Conservation (phyloP, 257 asterid genomes). For the Ehretia macrophylla region DNA sequence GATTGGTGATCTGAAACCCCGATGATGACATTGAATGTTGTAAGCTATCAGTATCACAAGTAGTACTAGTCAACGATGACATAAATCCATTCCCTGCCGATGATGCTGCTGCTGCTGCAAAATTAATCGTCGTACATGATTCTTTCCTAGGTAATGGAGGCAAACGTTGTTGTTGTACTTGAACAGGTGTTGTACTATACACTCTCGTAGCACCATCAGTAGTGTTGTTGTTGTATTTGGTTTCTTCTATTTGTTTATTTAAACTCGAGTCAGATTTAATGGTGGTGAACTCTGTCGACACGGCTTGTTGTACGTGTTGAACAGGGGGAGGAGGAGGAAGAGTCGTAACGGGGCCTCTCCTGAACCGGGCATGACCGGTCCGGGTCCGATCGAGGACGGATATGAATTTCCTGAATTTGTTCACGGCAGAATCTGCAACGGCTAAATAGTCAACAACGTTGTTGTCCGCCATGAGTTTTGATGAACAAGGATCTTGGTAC, state of each 20-base stretch:
- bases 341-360: conserved; percentile 65
- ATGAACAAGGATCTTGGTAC: conserved; percentile 13
- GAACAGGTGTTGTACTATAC: conserved; percentile 54
- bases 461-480: not conserved
- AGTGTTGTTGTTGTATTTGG: not conserved
- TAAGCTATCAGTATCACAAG: conserved; percentile 47
- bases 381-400: conserved; percentile 66
- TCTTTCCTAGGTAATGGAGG: conserved; percentile 92
- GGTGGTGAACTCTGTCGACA: not conserved
- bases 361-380: conserved; percentile 93
- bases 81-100: conserved; percentile 53
- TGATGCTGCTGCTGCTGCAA: conserved; percentile 28
- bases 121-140: conserved; percentile 63
- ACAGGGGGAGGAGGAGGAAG: conserved; percentile 11
- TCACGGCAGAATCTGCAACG: conserved; percentile 71
- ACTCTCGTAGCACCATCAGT: conserved; percentile 25
- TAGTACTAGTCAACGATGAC: conserved; percentile 64
- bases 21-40: conserved; percentile 62
- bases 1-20: conserved; percentile 75
- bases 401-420: conserved; percentile 69
- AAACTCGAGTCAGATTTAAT: not conserved
- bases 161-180: conserved; percentile 31
- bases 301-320: too few relatives aligned
- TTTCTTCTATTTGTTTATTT: not conserved
- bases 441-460: conserved; percentile 36